Evolutionary conservation across 805 yeast genomes (phyloP), one percentile per base, ranked within the genome.

Genomic region (Yamadazyma sp.): DNA sequence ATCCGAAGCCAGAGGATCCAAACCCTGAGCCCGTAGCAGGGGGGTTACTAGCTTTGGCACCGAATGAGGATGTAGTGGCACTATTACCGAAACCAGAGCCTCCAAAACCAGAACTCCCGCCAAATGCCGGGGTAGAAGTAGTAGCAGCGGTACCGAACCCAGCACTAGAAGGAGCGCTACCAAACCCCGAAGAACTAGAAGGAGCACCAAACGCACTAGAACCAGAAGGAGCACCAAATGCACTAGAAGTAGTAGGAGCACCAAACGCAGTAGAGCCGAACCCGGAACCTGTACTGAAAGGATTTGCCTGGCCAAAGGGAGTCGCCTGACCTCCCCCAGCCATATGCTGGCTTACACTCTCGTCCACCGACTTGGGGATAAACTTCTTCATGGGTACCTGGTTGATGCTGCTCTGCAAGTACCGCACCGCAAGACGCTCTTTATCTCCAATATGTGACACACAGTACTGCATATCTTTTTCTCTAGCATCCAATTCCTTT

Each of bases 391-490:
- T 57, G 33, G 37, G 32, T 3, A 22, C 34, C 12, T 49, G 49
- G 27, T 59, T 50, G 29, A 73, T 67, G 4, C 74, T 60, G 14
- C 67, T 46, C 42, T 80, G 84, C n/a, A 72, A 52, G 52, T 70
- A 80, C 33, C 84, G 62, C 1, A 81, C 82, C 5, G 82, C 84
- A 47, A 70, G 66, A 15, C 60, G 58, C 2, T 75, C 53, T 38
- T 75, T 72, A 0, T 54, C 55, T 7, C 50, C 50, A 3, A 79
- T 33, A 28, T 59, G 64, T 1, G 55, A 39, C 1, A 71, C 40
- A 42, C 78, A 71, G 30, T 57, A 58, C 23, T 59, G 54, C 75
- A 73, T 71, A 45, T 80, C 84, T 10, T 57, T 53, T 14, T 55
- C 57, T 49, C 84, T 60, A 3, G 70, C 64, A 2, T 49, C 47